A percentile compares a stretch with the other conserved stretches of the same genome.
These are phyloP conservation scores for Agastache rugosa DNA, from an alignment of 257 asterid species.

Conservation along the genomic window DNA sequence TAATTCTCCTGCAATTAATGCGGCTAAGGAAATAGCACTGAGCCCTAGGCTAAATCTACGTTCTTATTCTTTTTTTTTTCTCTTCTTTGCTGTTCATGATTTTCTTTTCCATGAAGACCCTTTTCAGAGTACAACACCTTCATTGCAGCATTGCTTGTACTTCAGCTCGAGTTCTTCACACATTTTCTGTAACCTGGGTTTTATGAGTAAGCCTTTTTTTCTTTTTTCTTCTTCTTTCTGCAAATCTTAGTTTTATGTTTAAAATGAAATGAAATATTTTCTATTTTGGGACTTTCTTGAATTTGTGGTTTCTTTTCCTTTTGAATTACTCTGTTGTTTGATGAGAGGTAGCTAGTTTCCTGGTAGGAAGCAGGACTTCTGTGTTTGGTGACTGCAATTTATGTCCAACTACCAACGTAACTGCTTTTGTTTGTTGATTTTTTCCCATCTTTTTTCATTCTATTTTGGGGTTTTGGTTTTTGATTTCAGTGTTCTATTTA, in stretches of 20 bases:
- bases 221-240: not conserved
- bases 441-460: not conserved
- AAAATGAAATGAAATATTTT: not conserved
- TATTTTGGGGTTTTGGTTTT: not conserved
- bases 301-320: not conserved
- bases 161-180: not conserved
- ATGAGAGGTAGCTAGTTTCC: conserved; percentile 27
- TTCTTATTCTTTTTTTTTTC: not conserved
- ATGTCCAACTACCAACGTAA: conserved; percentile 15
- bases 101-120: conserved; percentile 20
- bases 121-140: not conserved
- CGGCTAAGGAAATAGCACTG: conserved; percentile 23
- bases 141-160: conserved; percentile 6
- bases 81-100: conserved; percentile 5
- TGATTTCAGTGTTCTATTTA: not conserved
- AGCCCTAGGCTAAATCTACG: conserved; percentile 34
- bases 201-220: conserved; percentile 33
- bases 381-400: conserved; percentile 31
- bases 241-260: not conserved
- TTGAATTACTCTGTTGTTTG: conserved; percentile 20
- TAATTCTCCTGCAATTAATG: conserved; percentile 39
- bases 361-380: conserved; percentile 12
- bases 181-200: conserved; percentile 23
- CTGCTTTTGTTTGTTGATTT: conserved; percentile 5
- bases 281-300: not conserved